Evolutionary conservation across 495 filamentous ascomycete species (phyloP), one percentile per base, ranked within the genome.

Genomic region (Niebla homalea): DNA sequence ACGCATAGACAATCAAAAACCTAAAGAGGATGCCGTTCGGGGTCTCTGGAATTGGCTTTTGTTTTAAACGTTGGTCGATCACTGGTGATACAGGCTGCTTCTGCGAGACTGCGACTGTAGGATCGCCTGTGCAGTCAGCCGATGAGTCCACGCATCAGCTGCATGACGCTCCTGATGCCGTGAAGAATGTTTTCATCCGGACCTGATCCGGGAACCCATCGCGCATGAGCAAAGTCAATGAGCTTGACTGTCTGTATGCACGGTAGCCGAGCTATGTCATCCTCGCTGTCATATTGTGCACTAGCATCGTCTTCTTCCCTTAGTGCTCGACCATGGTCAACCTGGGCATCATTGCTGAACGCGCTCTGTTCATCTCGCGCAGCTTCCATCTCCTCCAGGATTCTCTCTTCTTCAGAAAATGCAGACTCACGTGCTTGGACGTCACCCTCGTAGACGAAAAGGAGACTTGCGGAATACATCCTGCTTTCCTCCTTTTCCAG

Each of bases 141-240:
- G 36, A 70, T 60, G 38, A 90, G 58, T 52, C 84, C 74, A 44
- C 77, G 65, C 50, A 97, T 78, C 21, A 94, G 77, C 56, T 78
- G 77, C 48, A 76, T 71, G 8, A 89, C 64, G 62, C 75, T 93
- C 59, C 80, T 72, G 50, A 98, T 74, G 0, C 92, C 92, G 20
- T 67, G 67, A 23, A 97, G 67, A 11, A 76, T 62, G 61, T 97
- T 97, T 68, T 93, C 83, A 64, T 98, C 92, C 1, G 85, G 84
- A 0, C 89, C 92, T 55, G 83, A 64, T 6, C 88, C 89, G 2
- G 88, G 87, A 3, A 78, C 81, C 85, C 86, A 98, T 23, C 69
- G 66, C 18, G 92, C 90, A 68, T 98, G 92, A 19, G 92, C 92
- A 70, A 98, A 98, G 65, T 98, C 92, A 54, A 98, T 97, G 56